phyloP scores from a whole-genome alignment of 345 rosid genomes.

The Camelina hispida region DNA sequence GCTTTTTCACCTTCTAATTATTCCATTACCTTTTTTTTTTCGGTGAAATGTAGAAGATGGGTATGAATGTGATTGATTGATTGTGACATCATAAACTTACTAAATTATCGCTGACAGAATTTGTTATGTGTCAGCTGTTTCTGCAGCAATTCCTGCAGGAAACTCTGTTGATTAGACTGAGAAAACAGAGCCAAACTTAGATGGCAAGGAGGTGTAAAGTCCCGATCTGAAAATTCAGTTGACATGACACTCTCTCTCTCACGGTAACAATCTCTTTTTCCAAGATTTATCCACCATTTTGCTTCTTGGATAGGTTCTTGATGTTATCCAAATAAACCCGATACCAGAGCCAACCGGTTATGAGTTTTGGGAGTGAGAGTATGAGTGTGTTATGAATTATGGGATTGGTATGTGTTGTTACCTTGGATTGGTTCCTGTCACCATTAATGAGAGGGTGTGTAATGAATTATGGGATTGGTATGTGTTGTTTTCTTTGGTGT shows the following conservation, averaged over 20 bases:
- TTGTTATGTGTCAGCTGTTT: slow-evolving; percentile 44
- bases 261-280: slow-evolving; percentile 30
- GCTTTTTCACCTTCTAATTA: slow-evolving; percentile 32
- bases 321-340: slow-evolving; percentile 4
- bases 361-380: slow-evolving; percentile 1
- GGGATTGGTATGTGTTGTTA: not conserved
- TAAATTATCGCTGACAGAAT: slow-evolving; percentile 50
- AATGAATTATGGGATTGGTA: slow-evolving; percentile 36
- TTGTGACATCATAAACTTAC: slow-evolving; percentile 46
- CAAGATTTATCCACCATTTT: not conserved
- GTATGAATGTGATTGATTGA: slow-evolving; percentile 43
- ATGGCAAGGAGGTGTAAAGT: slow-evolving; percentile 32
- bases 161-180: slow-evolving; percentile 41
- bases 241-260: slow-evolving; percentile 11
- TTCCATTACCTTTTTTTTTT: not conserved
- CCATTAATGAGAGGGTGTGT: slow-evolving; percentile 30
- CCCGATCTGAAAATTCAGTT: not conserved
- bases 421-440: not conserved
- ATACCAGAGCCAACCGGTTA: slow-evolving; percentile 20
- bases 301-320: slow-evolving; percentile 16
- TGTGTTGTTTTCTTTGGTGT: slow-evolving; percentile 37
- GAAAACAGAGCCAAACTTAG: slow-evolving; percentile 40
- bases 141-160: slow-evolving; percentile 41
- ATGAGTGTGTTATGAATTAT: not conserved
- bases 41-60: not conserved